A percentile compares a stretch with the other conserved stretches of the same genome.
These are phyloP conservation scores for Ambrosia hybrid DNA, from an alignment of 140 eudicot species.

Conservation along the genomic window DNA sequence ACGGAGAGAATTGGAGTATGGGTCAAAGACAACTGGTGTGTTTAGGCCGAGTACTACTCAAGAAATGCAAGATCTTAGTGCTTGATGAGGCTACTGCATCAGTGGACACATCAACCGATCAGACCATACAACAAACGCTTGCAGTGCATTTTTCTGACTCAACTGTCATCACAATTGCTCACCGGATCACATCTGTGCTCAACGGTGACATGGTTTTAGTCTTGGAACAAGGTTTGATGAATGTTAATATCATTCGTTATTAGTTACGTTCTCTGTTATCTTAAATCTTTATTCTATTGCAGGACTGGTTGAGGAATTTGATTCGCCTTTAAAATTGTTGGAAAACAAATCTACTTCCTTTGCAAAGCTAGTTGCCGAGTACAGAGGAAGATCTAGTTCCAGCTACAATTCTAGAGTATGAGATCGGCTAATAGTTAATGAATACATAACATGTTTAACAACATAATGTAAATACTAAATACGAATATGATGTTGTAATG, in stretches of 20 bases:
- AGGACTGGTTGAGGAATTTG: conserved; percentile 70
- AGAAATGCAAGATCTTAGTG: conserved; percentile 43
- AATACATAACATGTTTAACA: neutral
- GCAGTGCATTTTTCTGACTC: conserved; percentile 35
- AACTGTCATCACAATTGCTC: conserved; percentile 49
- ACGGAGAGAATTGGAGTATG: conserved; percentile 64
- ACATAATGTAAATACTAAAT: neutral
- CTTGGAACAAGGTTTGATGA: conserved; percentile 36
- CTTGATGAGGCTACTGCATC: conserved; percentile 63
- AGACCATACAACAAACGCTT: conserved; percentile 42
- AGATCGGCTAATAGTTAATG: neutral
- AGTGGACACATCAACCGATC: conserved; percentile 50
- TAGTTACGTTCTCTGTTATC: neutral
- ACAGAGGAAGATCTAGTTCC: conserved; percentile 58
- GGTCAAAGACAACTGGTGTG: conserved; percentile 55
- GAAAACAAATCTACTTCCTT: conserved; percentile 60
- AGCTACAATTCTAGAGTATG: conserved; percentile 24
- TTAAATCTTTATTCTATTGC: conserved; percentile 15
- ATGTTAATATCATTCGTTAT: neutral
- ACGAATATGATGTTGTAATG: neutral
- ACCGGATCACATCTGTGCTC: conserved; percentile 48
- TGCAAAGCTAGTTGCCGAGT: conserved; percentile 78
- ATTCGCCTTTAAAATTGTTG: conserved; percentile 59
- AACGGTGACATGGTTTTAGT: conserved; percentile 49
- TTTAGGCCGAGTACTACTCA: conserved; percentile 47